A percentile compares a stretch with the other conserved stretches of the same genome.
phyloP scores from a whole-genome alignment of 2,329 filamentous ascomycete species.

The Thyridium curvatum region DNA sequence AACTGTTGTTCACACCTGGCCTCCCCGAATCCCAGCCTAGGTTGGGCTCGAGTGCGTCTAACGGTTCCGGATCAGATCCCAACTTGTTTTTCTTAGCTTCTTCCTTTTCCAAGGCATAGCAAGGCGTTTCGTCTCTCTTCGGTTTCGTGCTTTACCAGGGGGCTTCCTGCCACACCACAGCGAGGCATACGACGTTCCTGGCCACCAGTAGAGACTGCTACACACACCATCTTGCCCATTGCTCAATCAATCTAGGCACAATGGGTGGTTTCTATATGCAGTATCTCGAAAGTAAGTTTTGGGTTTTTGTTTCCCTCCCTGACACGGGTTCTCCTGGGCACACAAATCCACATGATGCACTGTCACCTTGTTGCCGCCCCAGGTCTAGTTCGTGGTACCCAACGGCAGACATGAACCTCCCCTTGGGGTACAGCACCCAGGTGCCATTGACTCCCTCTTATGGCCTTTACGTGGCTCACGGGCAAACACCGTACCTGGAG shows the following conservation, averaged over 20 bases:
- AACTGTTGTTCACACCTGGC: constrained; percentile 2
- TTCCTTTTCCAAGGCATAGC: constrained; percentile 5
- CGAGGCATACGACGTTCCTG: neutral
- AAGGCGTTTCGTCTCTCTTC: neutral
- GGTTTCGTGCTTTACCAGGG: too few relatives aligned
- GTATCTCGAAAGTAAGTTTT: constrained; percentile 67
- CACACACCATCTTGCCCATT: constrained; percentile 12
- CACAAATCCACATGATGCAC: too few relatives aligned
- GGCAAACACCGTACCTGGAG: neutral
- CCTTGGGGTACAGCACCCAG: neutral
- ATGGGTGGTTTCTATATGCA: constrained; percentile 67
- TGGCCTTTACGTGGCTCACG: too few relatives aligned
- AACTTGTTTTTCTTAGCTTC: constrained; percentile 17
- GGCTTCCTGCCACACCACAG: neutral
- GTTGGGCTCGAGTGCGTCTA: constrained; percentile 53
- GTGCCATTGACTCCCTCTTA: neutral
- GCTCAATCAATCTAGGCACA: constrained; percentile 20
- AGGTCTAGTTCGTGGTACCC: too few relatives aligned
- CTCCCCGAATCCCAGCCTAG: constrained; percentile 24
- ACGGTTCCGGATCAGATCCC: constrained; percentile 23
- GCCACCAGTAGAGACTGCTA: constrained; percentile 1
- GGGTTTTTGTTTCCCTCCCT: constrained; percentile 4
- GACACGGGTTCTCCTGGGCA: neutral
- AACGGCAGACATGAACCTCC: too few relatives aligned
- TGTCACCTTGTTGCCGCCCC: too few relatives aligned